Conservation (phyloP, 768 basidiomycete genomes). For the Termitomyces sp. region DNA sequence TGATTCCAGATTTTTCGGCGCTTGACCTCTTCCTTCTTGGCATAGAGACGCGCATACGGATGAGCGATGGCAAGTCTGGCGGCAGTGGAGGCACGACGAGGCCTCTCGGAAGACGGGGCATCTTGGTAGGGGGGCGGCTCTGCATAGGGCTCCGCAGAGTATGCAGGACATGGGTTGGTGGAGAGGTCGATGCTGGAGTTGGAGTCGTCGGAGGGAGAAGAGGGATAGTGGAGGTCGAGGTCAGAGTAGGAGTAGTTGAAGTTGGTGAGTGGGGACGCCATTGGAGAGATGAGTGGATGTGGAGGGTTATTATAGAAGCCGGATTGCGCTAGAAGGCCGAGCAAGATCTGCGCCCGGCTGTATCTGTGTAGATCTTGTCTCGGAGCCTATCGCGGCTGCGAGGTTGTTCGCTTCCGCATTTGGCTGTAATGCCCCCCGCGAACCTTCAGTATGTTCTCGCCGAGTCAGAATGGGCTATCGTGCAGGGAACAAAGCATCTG, state of each 20-base stretch:
- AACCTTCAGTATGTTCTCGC: neutral
- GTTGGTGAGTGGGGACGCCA: conserved; percentile 9
- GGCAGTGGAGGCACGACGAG: conserved; percentile 2
- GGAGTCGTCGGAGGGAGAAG: conserved; percentile 10
- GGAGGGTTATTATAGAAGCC: conserved; percentile 7
- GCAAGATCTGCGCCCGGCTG: conserved; percentile 3
- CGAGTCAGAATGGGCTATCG: too few relatives aligned
- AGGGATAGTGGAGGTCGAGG: conserved; percentile 9
- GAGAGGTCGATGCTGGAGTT: conserved; percentile 7
- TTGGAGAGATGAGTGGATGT: neutral
- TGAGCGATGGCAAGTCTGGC: conserved; percentile 39
- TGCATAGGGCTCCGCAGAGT: conserved; percentile 3
- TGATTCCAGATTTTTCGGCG: conserved; percentile 78
- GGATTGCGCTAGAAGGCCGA: neutral
- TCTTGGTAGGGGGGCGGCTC: conserved; percentile 3
- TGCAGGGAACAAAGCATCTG: too few relatives aligned
- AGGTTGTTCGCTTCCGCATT: neutral
- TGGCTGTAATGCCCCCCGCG: neutral
- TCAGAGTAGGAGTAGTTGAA: conserved; percentile 7
- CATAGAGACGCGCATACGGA: conserved; percentile 68
- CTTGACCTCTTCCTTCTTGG: conserved; percentile 61
- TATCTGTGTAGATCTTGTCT: conserved; percentile 16
- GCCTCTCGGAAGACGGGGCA: neutral
- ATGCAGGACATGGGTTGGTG: conserved; percentile 8
- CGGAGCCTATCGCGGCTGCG: conserved; percentile 8